Conservation (phyloP, 2,329 filamentous ascomycete species). For the Colletotrichum chrysophilum region DNA sequence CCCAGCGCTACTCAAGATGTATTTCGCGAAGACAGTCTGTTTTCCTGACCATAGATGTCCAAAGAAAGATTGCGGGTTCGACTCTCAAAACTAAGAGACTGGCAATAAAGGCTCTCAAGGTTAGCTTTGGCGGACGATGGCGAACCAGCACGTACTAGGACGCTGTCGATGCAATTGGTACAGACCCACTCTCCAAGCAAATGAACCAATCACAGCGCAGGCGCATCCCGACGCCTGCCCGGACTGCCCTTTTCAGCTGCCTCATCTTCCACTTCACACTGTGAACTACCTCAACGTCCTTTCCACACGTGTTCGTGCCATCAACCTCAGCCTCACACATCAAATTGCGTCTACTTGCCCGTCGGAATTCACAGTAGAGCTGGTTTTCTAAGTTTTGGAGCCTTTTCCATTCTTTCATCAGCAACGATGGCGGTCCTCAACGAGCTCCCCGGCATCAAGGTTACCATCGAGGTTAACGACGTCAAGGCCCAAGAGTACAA, state of each 20-base stretch:
- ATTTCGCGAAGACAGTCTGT: neutral
- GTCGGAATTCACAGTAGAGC: neutral
- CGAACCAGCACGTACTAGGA: neutral
- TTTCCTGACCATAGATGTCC: neutral
- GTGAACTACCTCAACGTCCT: neutral
- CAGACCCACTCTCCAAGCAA: neutral
- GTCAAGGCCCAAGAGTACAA: slow-evolving; percentile 24
- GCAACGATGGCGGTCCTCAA: slow-evolving; percentile 28
- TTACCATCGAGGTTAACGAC: slow-evolving; percentile 26
- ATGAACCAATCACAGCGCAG: neutral
- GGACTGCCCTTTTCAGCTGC: neutral
- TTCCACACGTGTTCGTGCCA: neutral
- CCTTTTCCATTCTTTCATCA: neutral
- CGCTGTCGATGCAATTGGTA: neutral
- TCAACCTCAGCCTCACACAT: neutral
- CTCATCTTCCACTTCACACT: neutral
- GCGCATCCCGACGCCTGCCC: neutral
- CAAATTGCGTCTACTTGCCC: neutral
- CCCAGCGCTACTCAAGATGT: neutral
- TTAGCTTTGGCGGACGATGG: neutral
- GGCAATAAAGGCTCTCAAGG: neutral
- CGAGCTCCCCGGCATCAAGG: slow-evolving; percentile 25
- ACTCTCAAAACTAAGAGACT: neutral
- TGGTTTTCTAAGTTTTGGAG: neutral
- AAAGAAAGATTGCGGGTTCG: neutral